phyloP scores from a whole-genome alignment of 345 rosid species.

The Euphorbia tirucalli region DNA sequence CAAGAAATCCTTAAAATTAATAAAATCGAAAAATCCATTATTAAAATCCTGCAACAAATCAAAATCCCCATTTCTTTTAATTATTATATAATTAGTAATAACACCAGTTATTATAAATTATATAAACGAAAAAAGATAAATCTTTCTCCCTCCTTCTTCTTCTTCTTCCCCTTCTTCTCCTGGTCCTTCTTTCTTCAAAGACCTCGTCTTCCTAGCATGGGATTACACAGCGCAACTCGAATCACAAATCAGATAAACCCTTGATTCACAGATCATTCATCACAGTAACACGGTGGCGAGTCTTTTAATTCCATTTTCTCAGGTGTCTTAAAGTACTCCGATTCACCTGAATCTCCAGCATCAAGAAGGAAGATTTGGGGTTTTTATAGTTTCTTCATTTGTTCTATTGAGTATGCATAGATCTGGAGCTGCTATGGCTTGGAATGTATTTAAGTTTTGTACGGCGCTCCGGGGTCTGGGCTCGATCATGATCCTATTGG shows the following conservation, averaged over 20 bases:
- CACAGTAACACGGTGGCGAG: background rate
- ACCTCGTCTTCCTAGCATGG: conserved; percentile 5
- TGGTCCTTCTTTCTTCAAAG: background rate
- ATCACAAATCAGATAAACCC: conserved; percentile 37
- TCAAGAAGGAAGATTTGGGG: background rate
- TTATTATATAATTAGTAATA: background rate
- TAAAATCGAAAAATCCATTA: too few species aligned
- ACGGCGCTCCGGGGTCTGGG: conserved; percentile 94
- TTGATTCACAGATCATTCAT: conserved; percentile 15
- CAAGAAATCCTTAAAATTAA: too few species aligned
- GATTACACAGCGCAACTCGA: conserved; percentile 29
- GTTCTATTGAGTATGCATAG: conserved; percentile 63
- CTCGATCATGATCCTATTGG: conserved; percentile 94
- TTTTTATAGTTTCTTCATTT: background rate
- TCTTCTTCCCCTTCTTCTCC: background rate
- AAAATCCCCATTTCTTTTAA: too few species aligned
- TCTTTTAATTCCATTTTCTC: background rate
- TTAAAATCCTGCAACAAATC: too few species aligned
- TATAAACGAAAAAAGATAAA: background rate
- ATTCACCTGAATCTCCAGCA: background rate
- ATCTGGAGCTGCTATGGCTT: conserved; percentile 95
- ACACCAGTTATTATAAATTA: background rate
- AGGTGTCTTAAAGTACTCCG: background rate
- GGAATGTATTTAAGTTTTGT: conserved; percentile 98
- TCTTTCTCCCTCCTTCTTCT: background rate